These are phyloP conservation scores for Linnemannia schmuckeri DNA, from an alignment of 192 early-diverging fungal species.

Conservation along the genomic window DNA sequence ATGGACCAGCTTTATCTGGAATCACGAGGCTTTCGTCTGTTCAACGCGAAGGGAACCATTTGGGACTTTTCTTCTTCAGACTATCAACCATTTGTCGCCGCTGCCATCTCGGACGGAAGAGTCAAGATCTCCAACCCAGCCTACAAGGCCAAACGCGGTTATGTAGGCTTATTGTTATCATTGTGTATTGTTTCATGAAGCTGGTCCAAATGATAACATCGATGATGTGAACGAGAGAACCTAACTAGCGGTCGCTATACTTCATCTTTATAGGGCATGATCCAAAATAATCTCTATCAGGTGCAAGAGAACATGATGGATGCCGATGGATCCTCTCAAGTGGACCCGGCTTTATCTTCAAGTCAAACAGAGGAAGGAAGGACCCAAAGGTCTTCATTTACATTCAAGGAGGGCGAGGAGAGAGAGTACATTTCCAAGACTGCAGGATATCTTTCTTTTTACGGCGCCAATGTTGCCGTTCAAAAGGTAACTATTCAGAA, in stretches of 20 bases:
- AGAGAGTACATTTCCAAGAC: conserved; percentile 35
- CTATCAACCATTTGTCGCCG: conserved; percentile 39
- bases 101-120: conserved; percentile 43
- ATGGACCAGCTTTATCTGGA: conserved; percentile 45
- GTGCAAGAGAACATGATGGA: conserved; percentile 3
- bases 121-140: conserved; percentile 38
- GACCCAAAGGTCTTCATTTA: background rate
- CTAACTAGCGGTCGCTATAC: background rate
- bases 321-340: background rate
- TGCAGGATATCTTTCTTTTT: conserved; percentile 19
- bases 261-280: conserved; percentile 27
- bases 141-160: conserved; percentile 45
- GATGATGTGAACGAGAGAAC: background rate
- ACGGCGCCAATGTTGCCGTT: conserved; percentile 34
- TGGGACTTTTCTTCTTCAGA: conserved; percentile 52
- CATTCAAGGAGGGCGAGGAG: conserved; percentile 20
- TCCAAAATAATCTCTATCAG: conserved; percentile 44
- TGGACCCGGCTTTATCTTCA: background rate
- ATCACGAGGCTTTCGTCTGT: conserved; percentile 27
- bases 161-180: conserved; percentile 20
- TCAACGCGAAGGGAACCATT: conserved; percentile 40
- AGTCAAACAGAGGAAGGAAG: background rate
- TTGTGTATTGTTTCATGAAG: background rate
- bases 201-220: background rate
- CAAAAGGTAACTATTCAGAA: conserved; percentile 29